Base-by-base conservation (phyloP, 768 basidiomycete genomes). In the Pisolithus albus region DNA sequence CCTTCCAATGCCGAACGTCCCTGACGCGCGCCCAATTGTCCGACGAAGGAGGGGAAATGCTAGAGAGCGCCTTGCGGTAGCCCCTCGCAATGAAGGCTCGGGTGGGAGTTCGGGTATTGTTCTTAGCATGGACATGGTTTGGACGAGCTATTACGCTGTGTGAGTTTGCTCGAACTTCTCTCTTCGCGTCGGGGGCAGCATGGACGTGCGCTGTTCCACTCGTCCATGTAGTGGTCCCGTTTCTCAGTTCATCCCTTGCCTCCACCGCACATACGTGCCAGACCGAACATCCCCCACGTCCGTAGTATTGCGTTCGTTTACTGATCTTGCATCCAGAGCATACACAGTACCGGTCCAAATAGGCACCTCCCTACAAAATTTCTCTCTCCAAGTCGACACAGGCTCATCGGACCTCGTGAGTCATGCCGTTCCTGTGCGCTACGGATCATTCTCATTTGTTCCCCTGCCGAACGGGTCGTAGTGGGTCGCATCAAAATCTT, bases 391-490 rank as follows among this genome's bases (percentile, higher is more conserved):
- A 61, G 76, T 91, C 36, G 88, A 92, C 59, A 88, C 85, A 0
- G 89, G 89, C 26, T 90, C 89, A 0, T 86, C 86, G 0, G 88
- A 92, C 68, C 72, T 88, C 23, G 87, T 88, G 52, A 58, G 80
- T 71, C 28, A 8, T 30, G 30, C 30, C n/a, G 47, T 54, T 28
- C 38, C 43, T 34, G 49, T 21, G 9, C n/a, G 37, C 11, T 10
- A 47, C 6, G 32, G 30, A 46, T 37, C 41, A 18, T 53, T 36
- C 23, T 18, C n/a, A 30, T n/a, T 24, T 16, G 28, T 30, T 16
- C 15, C 28, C 46, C 24, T 47, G n/a, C 48, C 5, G 26, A 19
- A 32, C 40, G 47, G 13, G 13, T 34, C 40, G 21, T 54, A 89
- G 88, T 91, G 88, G 88, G 70, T 91, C 42, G 83, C 84, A 0